These are phyloP conservation scores for Kwoniella botswanensis DNA, from an alignment of 768 basidiomycete genomes.

Conservation along the genomic window DNA sequence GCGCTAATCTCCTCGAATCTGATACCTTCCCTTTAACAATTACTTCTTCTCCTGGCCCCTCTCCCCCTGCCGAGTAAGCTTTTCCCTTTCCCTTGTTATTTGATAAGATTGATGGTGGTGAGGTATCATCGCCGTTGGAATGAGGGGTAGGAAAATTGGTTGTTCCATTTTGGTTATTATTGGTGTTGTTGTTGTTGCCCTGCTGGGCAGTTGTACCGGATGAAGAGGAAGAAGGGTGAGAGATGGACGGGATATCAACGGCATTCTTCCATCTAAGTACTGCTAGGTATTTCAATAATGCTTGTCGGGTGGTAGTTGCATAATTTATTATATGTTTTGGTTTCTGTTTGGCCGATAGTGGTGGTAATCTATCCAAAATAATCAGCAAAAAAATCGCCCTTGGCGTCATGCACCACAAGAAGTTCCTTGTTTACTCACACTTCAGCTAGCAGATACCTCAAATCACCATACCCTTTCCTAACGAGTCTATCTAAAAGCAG, in stretches of 20 bases:
- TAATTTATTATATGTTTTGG: slow-evolving; percentile 48
- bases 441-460: slow-evolving; percentile 37
- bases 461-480: slow-evolving; percentile 44
- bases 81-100: slow-evolving; percentile 37
- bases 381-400: background rate
- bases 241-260: slow-evolving; percentile 33
- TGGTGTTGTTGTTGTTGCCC: background rate
- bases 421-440: slow-evolving; percentile 34
- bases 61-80: slow-evolving; percentile 18
- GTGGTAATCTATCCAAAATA: slow-evolving; percentile 34
- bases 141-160: slow-evolving; percentile 49
- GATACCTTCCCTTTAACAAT: slow-evolving; percentile 42
- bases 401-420: background rate
- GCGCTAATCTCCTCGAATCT: slow-evolving; percentile 46
- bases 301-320: slow-evolving; percentile 46
- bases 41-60: background rate
- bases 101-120: slow-evolving; percentile 28
- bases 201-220: background rate
- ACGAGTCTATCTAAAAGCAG: slow-evolving; percentile 37
- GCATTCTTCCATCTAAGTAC: slow-evolving; percentile 49
- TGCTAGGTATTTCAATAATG: slow-evolving; percentile 49
- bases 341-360: slow-evolving; percentile 32
- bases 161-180: slow-evolving; percentile 2
- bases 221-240: slow-evolving; percentile 7
- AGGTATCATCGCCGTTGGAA: slow-evolving; percentile 40